Conservation (phyloP, 768 basidiomycete genomes). For the Ephemerocybe angulata region DNA sequence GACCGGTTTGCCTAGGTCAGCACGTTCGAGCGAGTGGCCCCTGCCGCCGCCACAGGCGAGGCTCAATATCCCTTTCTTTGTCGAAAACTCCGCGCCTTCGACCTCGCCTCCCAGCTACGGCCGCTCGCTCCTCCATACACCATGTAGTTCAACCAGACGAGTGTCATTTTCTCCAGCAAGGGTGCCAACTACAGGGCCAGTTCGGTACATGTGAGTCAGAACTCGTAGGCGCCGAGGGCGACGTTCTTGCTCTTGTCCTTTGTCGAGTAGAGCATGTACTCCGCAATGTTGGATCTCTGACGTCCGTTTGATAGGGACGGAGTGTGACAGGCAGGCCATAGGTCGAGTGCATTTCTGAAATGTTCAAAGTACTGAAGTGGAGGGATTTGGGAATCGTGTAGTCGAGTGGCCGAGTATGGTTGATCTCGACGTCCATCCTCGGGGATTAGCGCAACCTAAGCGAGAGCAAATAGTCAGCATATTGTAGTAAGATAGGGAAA, state of each 20-base stretch:
- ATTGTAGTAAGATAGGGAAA: conserved; percentile 1
- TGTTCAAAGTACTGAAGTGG: conserved; percentile 82
- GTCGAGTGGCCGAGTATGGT: conserved; percentile 89
- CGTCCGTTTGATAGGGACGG: conserved; percentile 82
- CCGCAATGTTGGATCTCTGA: conserved; percentile 93
- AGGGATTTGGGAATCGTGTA: conserved; percentile 97
- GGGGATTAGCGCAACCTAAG: conserved; percentile 88
- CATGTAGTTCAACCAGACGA: conserved; percentile 96
- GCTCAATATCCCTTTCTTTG: conserved; percentile 94
- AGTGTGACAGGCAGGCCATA: conserved; percentile 91
- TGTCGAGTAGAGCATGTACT: conserved; percentile 98
- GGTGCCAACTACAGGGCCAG: conserved; percentile 82
- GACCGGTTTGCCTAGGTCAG: conserved; percentile 40
- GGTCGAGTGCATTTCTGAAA: conserved; percentile 85
- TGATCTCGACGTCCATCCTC: conserved; percentile 91
- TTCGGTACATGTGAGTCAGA: conserved; percentile 96
- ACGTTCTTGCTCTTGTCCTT: conserved; percentile 97
- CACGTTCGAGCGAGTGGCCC: conserved; percentile 80
- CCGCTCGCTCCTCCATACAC: conserved; percentile 96
- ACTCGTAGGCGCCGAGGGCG: conserved; percentile 97
- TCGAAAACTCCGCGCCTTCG: conserved; percentile 86
- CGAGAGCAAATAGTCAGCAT: conserved; percentile 9
- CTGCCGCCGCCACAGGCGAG: conserved; percentile 86
- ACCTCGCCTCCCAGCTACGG: conserved; percentile 90
- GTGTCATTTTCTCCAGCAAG: conserved; percentile 85